These are phyloP conservation scores for Ceratonia siliqua DNA, from an alignment of 306 rosid genomes.

Conservation along the genomic window DNA sequence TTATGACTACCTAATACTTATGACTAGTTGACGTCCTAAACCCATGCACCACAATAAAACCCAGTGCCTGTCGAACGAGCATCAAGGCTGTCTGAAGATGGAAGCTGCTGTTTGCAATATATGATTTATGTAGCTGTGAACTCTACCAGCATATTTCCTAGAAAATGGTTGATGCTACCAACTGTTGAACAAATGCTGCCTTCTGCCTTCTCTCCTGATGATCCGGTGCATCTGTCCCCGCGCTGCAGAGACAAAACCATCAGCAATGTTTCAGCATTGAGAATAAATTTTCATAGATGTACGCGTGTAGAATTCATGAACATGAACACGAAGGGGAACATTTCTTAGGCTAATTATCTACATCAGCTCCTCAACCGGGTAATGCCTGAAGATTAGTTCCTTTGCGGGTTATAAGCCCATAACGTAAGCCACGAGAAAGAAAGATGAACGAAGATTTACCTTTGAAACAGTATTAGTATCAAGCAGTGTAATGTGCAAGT, in stretches of 20 bases:
- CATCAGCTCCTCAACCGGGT: no score
- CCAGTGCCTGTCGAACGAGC: slow-evolving; percentile 34
- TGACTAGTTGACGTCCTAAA: slow-evolving; percentile 39
- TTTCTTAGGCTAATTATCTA: neutral
- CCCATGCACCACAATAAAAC: slow-evolving; percentile 41
- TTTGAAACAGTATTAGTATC: neutral
- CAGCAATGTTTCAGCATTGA: slow-evolving; percentile 8
- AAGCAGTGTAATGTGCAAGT: neutral
- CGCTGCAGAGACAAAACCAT: slow-evolving; percentile 49
- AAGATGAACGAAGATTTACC: neutral
- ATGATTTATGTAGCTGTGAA: slow-evolving; percentile 25
- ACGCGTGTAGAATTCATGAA: neutral
- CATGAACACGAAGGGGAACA: neutral
- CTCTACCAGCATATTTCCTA: slow-evolving; percentile 28
- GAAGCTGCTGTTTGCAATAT: slow-evolving; percentile 35
- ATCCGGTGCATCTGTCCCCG: slow-evolving; percentile 45
- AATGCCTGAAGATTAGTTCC: no score
- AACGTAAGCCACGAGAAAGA: neutral
- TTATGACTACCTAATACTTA: slow-evolving; percentile 14
- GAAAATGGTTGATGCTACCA: slow-evolving; percentile 70
- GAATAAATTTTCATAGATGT: neutral
- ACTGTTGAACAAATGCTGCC: slow-evolving; percentile 67
- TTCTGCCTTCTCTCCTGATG: slow-evolving; percentile 59
- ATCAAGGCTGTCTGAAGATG: slow-evolving; percentile 30
- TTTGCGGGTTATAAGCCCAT: no score